These are phyloP conservation scores for Piper betle DNA, from an alignment of 164 flowering plant species.

Conservation along the genomic window DNA sequence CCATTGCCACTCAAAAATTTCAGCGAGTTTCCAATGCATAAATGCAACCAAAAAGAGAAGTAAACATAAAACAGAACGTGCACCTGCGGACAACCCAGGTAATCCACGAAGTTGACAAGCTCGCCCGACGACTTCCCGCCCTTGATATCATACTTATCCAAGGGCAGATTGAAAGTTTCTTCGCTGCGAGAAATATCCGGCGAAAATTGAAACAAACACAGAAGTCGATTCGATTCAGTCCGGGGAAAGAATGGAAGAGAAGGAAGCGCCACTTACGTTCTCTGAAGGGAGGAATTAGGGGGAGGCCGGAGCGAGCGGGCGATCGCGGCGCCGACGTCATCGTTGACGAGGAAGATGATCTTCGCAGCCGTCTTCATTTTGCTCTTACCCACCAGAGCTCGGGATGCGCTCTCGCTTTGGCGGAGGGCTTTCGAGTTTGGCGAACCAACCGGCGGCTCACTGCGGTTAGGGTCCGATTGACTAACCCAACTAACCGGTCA, in stretches of 20 bases:
- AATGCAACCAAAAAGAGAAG: neutral
- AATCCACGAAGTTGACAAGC: slow-evolving; percentile 37
- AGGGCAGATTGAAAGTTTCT: slow-evolving; percentile 35
- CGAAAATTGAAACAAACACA: neutral
- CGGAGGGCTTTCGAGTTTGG: too few species aligned
- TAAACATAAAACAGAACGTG: neutral
- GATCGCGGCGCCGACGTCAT: slow-evolving; percentile 35
- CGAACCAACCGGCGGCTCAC: too few species aligned
- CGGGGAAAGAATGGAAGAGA: neutral
- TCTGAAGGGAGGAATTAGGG: slow-evolving; percentile 24
- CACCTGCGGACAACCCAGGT: slow-evolving; percentile 38
- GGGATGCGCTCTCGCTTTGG: too few species aligned
- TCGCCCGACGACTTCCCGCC: slow-evolving; percentile 38
- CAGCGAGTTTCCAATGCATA: too few species aligned
- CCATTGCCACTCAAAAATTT: too few species aligned
- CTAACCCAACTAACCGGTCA: too few species aligned
- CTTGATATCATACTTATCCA: slow-evolving; percentile 50
- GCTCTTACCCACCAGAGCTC: neutral
- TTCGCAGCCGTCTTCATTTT: slow-evolving; percentile 43
- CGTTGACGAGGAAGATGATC: slow-evolving; percentile 42
- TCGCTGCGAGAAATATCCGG: slow-evolving; percentile 22
- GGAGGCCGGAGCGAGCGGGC: slow-evolving; percentile 28
- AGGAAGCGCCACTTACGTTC: slow-evolving; percentile 13
- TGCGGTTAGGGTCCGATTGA: too few species aligned
- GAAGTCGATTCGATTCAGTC: neutral